A percentile compares a stretch with the other conserved stretches of the same genome.
These are phyloP conservation scores for Borovskyia barvae DNA, from an alignment of 208 protist genomes.

Conservation along the genomic window DNA sequence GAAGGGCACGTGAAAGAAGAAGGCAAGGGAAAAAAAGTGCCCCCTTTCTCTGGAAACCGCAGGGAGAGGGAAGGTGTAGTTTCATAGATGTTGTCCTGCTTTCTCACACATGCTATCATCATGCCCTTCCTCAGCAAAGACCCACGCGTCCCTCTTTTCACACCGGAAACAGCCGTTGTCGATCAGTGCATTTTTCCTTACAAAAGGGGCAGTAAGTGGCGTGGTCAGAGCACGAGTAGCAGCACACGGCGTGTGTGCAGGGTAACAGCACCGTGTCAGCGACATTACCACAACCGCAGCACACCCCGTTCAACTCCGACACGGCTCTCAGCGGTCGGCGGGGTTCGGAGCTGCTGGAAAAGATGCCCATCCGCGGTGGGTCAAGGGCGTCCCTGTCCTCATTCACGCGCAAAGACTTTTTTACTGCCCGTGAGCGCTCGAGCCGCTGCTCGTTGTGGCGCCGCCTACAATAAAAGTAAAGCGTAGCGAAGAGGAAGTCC, in stretches of 20 bases:
- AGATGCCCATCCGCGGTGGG: background rate
- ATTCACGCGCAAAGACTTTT: conserved; percentile 24
- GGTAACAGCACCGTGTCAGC: conserved; percentile 47
- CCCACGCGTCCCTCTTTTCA: no score
- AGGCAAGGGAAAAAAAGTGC: no score
- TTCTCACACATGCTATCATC: no score
- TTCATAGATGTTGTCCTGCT: no score
- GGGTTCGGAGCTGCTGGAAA: conserved; percentile 7
- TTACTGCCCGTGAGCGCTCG: conserved; percentile 20
- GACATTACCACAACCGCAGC: conserved; percentile 43
- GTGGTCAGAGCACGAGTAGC: conserved; percentile 32
- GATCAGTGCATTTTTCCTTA: conserved; percentile 28
- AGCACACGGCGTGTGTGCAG: conserved; percentile 55
- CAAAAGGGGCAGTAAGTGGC: conserved; percentile 49
- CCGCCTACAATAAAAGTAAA: conserved; percentile 33
- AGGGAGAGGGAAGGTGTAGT: no score
- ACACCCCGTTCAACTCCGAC: conserved; percentile 41
- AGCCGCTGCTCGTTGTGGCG: conserved; percentile 23
- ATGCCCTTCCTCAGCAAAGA: no score
- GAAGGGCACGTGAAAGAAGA: no score
- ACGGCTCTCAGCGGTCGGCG: conserved; percentile 22
- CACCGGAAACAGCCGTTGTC: conserved; percentile 34
- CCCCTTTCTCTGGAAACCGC: no score
- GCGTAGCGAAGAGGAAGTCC: conserved; percentile 22
- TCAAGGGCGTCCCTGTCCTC: conserved; percentile 14